Evolutionary conservation across 1,284 basidiomycete species (phyloP), one percentile per base, ranked within the genome.

Genomic region (Amylostereum chailletii): DNA sequence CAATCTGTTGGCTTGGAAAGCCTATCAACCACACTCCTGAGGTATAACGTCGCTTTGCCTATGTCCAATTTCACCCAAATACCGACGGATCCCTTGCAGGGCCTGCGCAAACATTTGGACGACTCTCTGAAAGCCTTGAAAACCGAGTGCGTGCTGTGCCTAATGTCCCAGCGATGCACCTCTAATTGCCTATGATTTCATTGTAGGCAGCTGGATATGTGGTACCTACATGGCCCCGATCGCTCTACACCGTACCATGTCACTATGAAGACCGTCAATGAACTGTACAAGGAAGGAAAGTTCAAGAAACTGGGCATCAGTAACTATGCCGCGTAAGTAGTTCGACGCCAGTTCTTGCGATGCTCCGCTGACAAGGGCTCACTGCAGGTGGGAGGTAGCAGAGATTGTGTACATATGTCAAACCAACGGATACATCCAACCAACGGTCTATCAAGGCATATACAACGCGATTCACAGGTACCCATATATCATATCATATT

Each of bases 391-490:
- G 72, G 81, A 86, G 58, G 83, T 87, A 1, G 79, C 82, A 2
- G 72, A 81, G 59, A 78, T 86, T 4, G 71, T 79, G 19, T 62
- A 57, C 2, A 75, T 83, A 49, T 78, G 76, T 63, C 69, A 67
- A 40, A 61, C 66, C 5, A 74, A 79, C 49, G 75, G 72, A 1
- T 85, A 71, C 56, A 71, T 85, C 53, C 71, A 76, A 60, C 85
- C 86, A 1, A 77, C 77, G 0, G 80, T 73, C 1, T 88, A 88
- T 60, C 84, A 89, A 61, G 84, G 82, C 3, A 68, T 77, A 49
- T 80, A 79, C 59, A 80, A 77, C 53, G 75, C 73, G 2, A 65
- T 80, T 27, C 73, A 79, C 55, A 60, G 75, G 63, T 55, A 19
- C 3, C 53, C 27, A 10, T 3, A 5, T n/a, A 10, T 11, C 11